Evolutionary conservation across 1,284 basidiomycete genomes (phyloP).

Genomic region (Agroathelia rolfsii): DNA sequence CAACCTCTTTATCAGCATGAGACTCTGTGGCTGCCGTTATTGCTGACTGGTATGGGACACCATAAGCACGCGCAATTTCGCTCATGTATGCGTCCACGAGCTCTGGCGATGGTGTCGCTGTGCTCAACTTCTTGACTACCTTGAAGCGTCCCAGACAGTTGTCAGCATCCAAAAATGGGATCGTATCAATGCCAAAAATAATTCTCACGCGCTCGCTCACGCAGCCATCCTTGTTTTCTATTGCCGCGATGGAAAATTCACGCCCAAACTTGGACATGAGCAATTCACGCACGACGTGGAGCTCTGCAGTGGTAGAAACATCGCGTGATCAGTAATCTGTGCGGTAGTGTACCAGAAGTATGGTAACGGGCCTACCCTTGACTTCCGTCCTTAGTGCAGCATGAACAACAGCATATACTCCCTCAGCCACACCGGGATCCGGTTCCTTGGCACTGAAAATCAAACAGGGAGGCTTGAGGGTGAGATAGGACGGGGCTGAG

Average conservation of each 20-base stretch:
- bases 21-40: background rate
- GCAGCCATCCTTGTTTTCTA: slow-evolving; percentile 75
- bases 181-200: slow-evolving; percentile 4
- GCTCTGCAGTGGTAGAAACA: too few species aligned
- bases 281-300: slow-evolving; percentile 86
- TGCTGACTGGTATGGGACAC: too few species aligned
- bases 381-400: slow-evolving; percentile 87
- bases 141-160: slow-evolving; percentile 17
- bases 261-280: slow-evolving; percentile 90
- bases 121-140: slow-evolving; percentile 64
- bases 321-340: slow-evolving; percentile 1
- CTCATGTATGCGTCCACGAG: slow-evolving; percentile 81
- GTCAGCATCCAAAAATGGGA: background rate
- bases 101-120: slow-evolving; percentile 60
- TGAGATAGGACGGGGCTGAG: too few species aligned
- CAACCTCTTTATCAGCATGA: slow-evolving; percentile 11
- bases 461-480: too few species aligned
- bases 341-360: slow-evolving; percentile 5
- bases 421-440: too few species aligned
- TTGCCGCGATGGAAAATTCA: slow-evolving; percentile 69
- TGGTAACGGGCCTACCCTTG: slow-evolving; percentile 55
- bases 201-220: slow-evolving; percentile 69
- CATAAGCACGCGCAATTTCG: slow-evolving; percentile 85
- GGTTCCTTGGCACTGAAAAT: too few species aligned
- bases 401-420: too few species aligned